Percentiles rank a stretch among this genome's conserved stretches.
phyloP scores from a whole-genome alignment of 1,284 basidiomycete genomes.

The Tilletiaria anomala region DNA sequence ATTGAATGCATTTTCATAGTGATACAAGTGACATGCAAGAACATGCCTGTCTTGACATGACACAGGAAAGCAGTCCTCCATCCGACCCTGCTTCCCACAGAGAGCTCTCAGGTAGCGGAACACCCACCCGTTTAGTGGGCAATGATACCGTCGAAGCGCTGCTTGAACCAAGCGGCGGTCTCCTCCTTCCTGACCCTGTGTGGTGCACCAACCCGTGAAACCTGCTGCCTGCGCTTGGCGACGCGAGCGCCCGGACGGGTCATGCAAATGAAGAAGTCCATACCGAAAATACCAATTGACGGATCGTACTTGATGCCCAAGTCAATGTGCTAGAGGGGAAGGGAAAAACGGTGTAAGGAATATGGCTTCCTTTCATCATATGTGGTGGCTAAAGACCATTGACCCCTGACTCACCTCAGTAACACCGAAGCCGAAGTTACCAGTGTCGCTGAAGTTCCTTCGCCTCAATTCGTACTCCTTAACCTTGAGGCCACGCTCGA shows the following conservation, averaged over 20 bases:
- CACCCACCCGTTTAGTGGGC: no score
- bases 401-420: no score
- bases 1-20: no score
- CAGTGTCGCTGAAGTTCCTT: slow-evolving; percentile 90
- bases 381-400: no score
- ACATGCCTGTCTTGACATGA: no score
- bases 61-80: no score
- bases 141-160: slow-evolving; percentile 47
- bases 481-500: slow-evolving; percentile 97
- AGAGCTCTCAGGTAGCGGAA: no score
- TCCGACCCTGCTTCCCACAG: no score
- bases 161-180: slow-evolving; percentile 96
- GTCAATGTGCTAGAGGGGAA: slow-evolving; percentile 85
- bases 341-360: slow-evolving; percentile 8
- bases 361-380: neutral
- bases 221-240: slow-evolving; percentile 77
- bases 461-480: slow-evolving; percentile 93
- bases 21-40: no score
- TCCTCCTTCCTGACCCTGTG: slow-evolving; percentile 50
- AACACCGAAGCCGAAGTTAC: slow-evolving; percentile 92
- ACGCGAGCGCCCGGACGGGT: slow-evolving; percentile 87
- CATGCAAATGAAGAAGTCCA: slow-evolving; percentile 54
- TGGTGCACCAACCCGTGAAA: slow-evolving; percentile 66
- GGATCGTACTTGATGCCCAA: slow-evolving; percentile 63
- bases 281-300: slow-evolving; percentile 39